Conservation (phyloP, 2,329 filamentous ascomycete genomes). For the Trichoderma aggressivum region DNA sequence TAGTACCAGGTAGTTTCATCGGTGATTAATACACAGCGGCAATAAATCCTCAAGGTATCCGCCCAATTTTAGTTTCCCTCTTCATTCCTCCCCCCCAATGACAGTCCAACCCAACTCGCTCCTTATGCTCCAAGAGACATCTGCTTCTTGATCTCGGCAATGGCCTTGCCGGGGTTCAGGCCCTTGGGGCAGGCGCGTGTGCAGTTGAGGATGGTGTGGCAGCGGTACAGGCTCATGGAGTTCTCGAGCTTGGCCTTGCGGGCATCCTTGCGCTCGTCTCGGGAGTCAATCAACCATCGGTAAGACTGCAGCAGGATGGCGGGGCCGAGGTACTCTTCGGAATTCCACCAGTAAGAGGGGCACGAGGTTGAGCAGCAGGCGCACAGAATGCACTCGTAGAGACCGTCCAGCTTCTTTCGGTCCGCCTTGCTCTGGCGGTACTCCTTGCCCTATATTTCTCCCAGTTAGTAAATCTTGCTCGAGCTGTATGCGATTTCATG, state of each 20-base stretch:
- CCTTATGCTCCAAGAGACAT: slow-evolving; percentile 57
- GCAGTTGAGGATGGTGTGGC: slow-evolving; percentile 99
- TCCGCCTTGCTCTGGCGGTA: slow-evolving; percentile 88
- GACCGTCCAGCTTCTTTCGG: slow-evolving; percentile 92
- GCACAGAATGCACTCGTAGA: slow-evolving; percentile 99
- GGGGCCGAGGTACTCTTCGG: slow-evolving; percentile 95
- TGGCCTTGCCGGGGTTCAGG: slow-evolving; percentile 89
- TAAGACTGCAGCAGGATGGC: slow-evolving; percentile 97
- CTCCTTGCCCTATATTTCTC: slow-evolving; percentile 74
- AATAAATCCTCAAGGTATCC: slow-evolving; percentile 3
- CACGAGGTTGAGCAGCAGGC: slow-evolving; percentile 98
- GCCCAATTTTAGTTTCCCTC: background rate
- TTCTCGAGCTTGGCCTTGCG: slow-evolving; percentile 92
- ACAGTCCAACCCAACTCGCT: background rate
- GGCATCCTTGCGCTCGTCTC: slow-evolving; percentile 84
- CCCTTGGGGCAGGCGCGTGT: slow-evolving; percentile 97
- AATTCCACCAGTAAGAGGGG: slow-evolving; percentile 99
- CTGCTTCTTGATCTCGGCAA: slow-evolving; percentile 98
- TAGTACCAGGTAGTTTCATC: slow-evolving; percentile 17
- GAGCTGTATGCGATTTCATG: background rate
- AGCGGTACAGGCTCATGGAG: slow-evolving; percentile 97
- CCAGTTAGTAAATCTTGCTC: slow-evolving; percentile 15
- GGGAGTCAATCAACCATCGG: slow-evolving; percentile 92
- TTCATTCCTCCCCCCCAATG: background rate
- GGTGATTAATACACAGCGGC: slow-evolving; percentile 15